Percentiles rank a stretch among this genome's conserved stretches.
Evolutionary conservation across 441 rosid species (phyloP).

Genomic region (Jatropha podagrica): DNA sequence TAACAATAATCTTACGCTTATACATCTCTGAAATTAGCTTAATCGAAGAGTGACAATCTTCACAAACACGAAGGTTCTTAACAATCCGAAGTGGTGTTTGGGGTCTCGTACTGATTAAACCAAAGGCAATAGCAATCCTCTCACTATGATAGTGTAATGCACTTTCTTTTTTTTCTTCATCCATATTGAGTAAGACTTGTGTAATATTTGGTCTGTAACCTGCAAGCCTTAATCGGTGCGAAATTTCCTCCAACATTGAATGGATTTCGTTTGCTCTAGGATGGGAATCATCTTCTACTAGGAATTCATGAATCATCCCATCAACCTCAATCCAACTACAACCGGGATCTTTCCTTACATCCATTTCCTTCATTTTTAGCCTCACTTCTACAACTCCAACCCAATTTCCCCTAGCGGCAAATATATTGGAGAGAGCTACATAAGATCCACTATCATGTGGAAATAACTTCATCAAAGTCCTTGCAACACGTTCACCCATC

Average conservation of each 20-base stretch:
- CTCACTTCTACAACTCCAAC: slow-evolving; percentile 54
- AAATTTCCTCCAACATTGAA: slow-evolving; percentile 49
- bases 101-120: slow-evolving; percentile 50
- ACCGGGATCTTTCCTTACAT: slow-evolving; percentile 67
- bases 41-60: slow-evolving; percentile 29
- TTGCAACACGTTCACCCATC: slow-evolving; percentile 52
- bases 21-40: slow-evolving; percentile 24
- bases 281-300: slow-evolving; percentile 61
- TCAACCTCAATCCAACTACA: slow-evolving; percentile 67
- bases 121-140: slow-evolving; percentile 60
- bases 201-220: slow-evolving; percentile 56
- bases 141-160: slow-evolving; percentile 57
- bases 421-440: slow-evolving; percentile 59
- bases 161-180: slow-evolving; percentile 48
- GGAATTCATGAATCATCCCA: slow-evolving; percentile 55
- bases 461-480: slow-evolving; percentile 41
- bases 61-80: slow-evolving; percentile 28
- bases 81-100: slow-evolving; percentile 30
- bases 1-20: slow-evolving; percentile 19
- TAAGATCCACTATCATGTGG: slow-evolving; percentile 68
- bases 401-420: slow-evolving; percentile 57
- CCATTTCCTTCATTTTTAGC: slow-evolving; percentile 58
- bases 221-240: slow-evolving; percentile 30
- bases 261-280: slow-evolving; percentile 45
- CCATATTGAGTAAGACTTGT: slow-evolving; percentile 53